phyloP scores from a whole-genome alignment of 2,329 filamentous ascomycete species.

The Cladobotryum protrusum region DNA sequence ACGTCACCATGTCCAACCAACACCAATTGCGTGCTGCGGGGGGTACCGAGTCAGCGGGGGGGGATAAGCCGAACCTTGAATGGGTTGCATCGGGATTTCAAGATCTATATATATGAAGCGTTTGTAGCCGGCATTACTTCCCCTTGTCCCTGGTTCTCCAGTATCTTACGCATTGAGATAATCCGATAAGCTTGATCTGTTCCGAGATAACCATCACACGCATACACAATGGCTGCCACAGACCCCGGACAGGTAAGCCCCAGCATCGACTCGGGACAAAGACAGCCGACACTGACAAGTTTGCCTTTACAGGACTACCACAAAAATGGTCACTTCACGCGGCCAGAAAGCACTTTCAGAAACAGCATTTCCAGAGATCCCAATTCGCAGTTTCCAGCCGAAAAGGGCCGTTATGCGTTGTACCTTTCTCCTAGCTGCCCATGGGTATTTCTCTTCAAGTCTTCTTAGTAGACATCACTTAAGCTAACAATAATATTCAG shows the following conservation, averaged over 20 bases:
- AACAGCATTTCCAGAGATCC: slow-evolving; percentile 47
- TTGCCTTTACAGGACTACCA: slow-evolving; percentile 12
- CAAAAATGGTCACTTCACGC: slow-evolving; percentile 45
- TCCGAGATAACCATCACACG: too few species aligned
- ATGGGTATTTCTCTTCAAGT: slow-evolving; percentile 40
- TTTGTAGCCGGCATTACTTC: too few species aligned
- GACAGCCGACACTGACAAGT: background rate
- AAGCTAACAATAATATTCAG: slow-evolving; percentile 22
- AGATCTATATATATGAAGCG: too few species aligned
- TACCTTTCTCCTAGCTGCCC: slow-evolving; percentile 57
- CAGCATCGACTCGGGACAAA: background rate
- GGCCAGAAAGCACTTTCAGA: slow-evolving; percentile 50
- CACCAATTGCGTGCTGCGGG: too few species aligned
- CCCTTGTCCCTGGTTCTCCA: too few species aligned
- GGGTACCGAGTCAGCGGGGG: too few species aligned
- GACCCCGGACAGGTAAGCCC: background rate
- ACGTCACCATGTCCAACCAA: too few species aligned
- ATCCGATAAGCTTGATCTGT: too few species aligned
- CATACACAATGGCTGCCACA: background rate
- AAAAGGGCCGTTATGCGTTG: slow-evolving; percentile 54
- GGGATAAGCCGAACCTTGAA: too few species aligned
- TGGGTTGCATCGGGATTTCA: too few species aligned
- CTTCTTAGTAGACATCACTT: background rate
- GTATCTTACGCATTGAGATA: too few species aligned
- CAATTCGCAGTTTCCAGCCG: slow-evolving; percentile 48